Percentiles rank a stretch among this genome's conserved stretches.
phyloP scores from a whole-genome alignment of 2,329 filamentous ascomycete genomes.

The Neonectria hederae region DNA sequence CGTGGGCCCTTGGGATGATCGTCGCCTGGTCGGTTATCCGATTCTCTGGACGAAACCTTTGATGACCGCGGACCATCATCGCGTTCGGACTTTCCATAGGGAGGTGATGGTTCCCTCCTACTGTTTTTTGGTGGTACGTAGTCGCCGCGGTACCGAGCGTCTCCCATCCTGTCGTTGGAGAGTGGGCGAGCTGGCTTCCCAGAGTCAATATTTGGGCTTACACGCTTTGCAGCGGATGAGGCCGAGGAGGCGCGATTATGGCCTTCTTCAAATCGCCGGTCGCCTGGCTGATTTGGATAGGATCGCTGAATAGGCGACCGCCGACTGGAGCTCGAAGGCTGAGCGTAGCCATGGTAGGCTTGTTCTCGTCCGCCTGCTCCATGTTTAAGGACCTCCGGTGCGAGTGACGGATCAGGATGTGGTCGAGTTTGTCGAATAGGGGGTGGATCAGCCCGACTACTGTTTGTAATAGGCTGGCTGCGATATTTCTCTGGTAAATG shows the following conservation, averaged over 20 bases:
- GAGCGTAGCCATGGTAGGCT: conserved; percentile 48
- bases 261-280: conserved; percentile 39
- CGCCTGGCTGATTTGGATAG: conserved; percentile 42
- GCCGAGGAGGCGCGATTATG: conserved; percentile 41
- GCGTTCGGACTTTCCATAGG: conserved; percentile 38
- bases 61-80: conserved; percentile 33
- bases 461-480: conserved; percentile 49
- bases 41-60: conserved; percentile 38
- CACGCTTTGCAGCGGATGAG: conserved; percentile 41
- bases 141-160: conserved; percentile 41
- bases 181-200: conserved; percentile 40
- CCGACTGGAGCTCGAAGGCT: conserved; percentile 26
- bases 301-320: conserved; percentile 46
- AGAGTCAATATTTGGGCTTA: conserved; percentile 41
- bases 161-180: conserved; percentile 48
- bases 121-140: conserved; percentile 40
- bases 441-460: conserved; percentile 45
- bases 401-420: conserved; percentile 49
- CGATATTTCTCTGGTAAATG: conserved; percentile 45
- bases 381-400: conserved; percentile 55
- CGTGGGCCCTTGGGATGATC: conserved; percentile 47
- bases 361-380: conserved; percentile 55
- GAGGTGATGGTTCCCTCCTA: conserved; percentile 46
- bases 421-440: conserved; percentile 41
- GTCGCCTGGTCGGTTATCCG: conserved; percentile 51